Evolutionary conservation across 176 grass and related monocot species (phyloP).

Genomic region (Rhynchospora tenuis): DNA sequence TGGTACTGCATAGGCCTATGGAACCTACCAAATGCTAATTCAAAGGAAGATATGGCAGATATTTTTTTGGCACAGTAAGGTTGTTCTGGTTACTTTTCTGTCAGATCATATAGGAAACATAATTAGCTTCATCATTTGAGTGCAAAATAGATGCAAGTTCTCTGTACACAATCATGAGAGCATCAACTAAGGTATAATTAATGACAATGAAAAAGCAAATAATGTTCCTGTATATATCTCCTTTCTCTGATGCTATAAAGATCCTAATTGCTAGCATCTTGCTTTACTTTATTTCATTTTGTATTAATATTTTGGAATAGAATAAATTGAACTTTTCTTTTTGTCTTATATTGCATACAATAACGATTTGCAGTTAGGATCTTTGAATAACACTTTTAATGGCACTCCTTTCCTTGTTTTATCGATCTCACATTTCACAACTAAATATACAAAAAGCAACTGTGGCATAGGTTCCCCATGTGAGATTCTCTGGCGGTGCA

Average conservation of each 20-base stretch:
- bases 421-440: neutral
- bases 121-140: neutral
- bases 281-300: neutral
- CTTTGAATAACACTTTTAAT: neutral
- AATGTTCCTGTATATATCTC: neutral
- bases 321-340: slow-evolving; percentile 3
- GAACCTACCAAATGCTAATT: slow-evolving; percentile 4
- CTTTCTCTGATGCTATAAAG: slow-evolving; percentile 14
- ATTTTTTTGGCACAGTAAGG: neutral
- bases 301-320: neutral
- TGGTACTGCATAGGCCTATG: neutral
- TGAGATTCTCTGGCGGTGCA: neutral
- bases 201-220: slow-evolving; percentile 5
- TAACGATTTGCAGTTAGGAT: slow-evolving; percentile 6
- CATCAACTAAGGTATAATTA: slow-evolving; percentile 13
- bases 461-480: slow-evolving; percentile 1
- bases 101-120: neutral
- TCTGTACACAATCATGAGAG: slow-evolving; percentile 3
- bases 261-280: slow-evolving; percentile 16
- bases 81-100: neutral
- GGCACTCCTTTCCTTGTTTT: neutral
- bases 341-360: neutral
- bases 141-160: neutral
- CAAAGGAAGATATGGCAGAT: neutral
- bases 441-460: neutral